A percentile compares a stretch with the other conserved stretches of the same genome.
These are phyloP conservation scores for Antrodiella citrinella DNA, from an alignment of 768 basidiomycete species.

Conservation along the genomic window DNA sequence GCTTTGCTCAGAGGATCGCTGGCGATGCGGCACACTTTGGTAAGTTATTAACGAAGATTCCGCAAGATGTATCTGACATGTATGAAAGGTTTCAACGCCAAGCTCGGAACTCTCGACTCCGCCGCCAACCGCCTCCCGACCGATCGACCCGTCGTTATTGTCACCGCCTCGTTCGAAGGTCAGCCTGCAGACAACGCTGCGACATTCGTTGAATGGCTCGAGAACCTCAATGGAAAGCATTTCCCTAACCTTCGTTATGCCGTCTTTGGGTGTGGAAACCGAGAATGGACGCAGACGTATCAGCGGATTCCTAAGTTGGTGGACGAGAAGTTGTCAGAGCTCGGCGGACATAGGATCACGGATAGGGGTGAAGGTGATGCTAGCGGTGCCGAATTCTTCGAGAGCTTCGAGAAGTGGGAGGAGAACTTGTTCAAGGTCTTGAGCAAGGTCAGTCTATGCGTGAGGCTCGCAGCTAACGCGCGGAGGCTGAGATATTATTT, in stretches of 20 bases:
- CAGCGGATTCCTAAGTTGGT: slow-evolving; percentile 36
- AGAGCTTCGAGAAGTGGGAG: slow-evolving; percentile 37
- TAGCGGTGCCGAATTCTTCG: slow-evolving; percentile 33
- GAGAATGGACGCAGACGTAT: slow-evolving; percentile 40
- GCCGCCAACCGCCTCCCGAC: slow-evolving; percentile 28
- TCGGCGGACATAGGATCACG: slow-evolving; percentile 29
- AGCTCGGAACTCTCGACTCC: slow-evolving; percentile 33
- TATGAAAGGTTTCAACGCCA: slow-evolving; percentile 29
- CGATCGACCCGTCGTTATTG: slow-evolving; percentile 36
- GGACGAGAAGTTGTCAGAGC: slow-evolving; percentile 26
- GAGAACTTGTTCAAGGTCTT: slow-evolving; percentile 30
- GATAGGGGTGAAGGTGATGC: slow-evolving; percentile 35
- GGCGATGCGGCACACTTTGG: slow-evolving; percentile 30
- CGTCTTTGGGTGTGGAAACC: slow-evolving; percentile 44
- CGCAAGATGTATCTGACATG: neutral
- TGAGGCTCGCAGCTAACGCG: neutral
- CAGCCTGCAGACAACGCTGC: slow-evolving; percentile 43
- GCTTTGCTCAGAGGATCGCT: slow-evolving; percentile 38
- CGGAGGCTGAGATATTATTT: neutral
- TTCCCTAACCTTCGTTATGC: slow-evolving; percentile 30
- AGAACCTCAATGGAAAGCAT: slow-evolving; percentile 20
- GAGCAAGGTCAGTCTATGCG: slow-evolving; percentile 21
- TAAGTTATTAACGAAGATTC: slow-evolving; percentile 10
- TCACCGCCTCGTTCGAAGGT: slow-evolving; percentile 43
- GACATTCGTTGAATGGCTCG: slow-evolving; percentile 35